Percentiles rank a stretch among this genome's conserved stretches.
These are phyloP conservation scores for Chrysoporthe cubensis DNA, from an alignment of 2,329 filamentous ascomycete species.

Conservation along the genomic window DNA sequence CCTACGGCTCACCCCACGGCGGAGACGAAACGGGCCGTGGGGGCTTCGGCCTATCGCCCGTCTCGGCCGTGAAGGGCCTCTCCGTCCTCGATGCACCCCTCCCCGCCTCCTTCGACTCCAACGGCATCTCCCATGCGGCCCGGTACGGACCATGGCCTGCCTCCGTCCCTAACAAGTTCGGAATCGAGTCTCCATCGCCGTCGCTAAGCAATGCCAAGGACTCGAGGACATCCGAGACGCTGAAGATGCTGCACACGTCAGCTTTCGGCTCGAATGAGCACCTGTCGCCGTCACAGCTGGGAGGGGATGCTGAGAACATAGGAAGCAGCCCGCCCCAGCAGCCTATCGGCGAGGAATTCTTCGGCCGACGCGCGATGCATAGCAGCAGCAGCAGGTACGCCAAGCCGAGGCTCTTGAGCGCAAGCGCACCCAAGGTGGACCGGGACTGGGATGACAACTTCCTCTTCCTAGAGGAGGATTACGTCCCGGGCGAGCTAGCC, in stretches of 20 bases:
- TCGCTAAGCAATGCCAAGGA: slow-evolving; percentile 69
- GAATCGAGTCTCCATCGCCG: slow-evolving; percentile 81
- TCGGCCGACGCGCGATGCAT: slow-evolving; percentile 73
- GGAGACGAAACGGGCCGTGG: slow-evolving; percentile 60
- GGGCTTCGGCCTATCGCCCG: slow-evolving; percentile 79
- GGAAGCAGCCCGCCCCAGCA: slow-evolving; percentile 55
- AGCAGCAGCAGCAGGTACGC: slow-evolving; percentile 61
- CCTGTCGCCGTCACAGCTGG: slow-evolving; percentile 33
- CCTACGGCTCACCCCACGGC: slow-evolving; percentile 84
- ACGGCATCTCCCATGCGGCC: slow-evolving; percentile 90
- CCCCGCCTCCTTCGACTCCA: slow-evolving; percentile 94
- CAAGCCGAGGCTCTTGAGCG: slow-evolving; percentile 69
- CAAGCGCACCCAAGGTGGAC: slow-evolving; percentile 69
- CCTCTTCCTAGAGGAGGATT: slow-evolving; percentile 81
- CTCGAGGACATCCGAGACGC: slow-evolving; percentile 62
- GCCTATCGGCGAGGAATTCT: slow-evolving; percentile 62
- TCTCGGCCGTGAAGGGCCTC: slow-evolving; percentile 67
- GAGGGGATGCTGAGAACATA: slow-evolving; percentile 44
- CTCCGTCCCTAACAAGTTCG: slow-evolving; percentile 90
- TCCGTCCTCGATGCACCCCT: slow-evolving; percentile 92
- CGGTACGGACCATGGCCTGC: slow-evolving; percentile 89
- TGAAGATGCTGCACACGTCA: slow-evolving; percentile 68
- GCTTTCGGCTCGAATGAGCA: slow-evolving; percentile 70
- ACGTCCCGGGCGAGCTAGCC: slow-evolving; percentile 72
- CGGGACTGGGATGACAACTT: slow-evolving; percentile 71